phyloP scores from a whole-genome alignment of 2,329 filamentous ascomycete genomes.

The Diaporthe longicolla region DNA sequence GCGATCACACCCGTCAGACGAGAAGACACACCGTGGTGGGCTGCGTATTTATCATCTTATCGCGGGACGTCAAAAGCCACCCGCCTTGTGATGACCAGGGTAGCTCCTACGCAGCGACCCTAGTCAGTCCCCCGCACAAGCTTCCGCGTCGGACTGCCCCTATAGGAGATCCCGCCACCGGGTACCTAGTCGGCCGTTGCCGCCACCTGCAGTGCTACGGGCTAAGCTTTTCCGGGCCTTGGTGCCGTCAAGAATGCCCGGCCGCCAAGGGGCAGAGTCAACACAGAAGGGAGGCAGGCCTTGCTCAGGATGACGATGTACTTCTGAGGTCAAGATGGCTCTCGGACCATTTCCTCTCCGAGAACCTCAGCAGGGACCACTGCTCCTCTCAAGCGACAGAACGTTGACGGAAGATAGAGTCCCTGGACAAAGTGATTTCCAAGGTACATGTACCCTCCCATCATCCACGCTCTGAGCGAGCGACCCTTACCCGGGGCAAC shows the following conservation, averaged over 20 bases:
- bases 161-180: slow-evolving; percentile 10
- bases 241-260: not conserved
- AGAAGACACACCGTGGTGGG: not conserved
- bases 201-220: not conserved
- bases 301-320: not conserved
- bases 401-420: not conserved
- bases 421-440: too few relatives aligned
- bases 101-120: not conserved
- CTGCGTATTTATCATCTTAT: not conserved
- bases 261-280: not conserved
- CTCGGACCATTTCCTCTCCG: not conserved
- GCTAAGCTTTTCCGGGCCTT: not conserved
- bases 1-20: not conserved
- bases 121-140: slow-evolving; percentile 30
- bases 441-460: not conserved
- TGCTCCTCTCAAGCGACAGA: not conserved
- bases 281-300: not conserved
- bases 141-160: slow-evolving; percentile 18
- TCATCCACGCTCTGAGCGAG: not conserved
- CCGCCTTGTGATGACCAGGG: too few relatives aligned
- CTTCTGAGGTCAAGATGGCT: not conserved
- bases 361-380: not conserved
- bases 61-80: not conserved
- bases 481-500: not conserved
- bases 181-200: not conserved